Base-by-base conservation (phyloP, 352 stramenopile species). In the Blastocystis sp. region DNA sequence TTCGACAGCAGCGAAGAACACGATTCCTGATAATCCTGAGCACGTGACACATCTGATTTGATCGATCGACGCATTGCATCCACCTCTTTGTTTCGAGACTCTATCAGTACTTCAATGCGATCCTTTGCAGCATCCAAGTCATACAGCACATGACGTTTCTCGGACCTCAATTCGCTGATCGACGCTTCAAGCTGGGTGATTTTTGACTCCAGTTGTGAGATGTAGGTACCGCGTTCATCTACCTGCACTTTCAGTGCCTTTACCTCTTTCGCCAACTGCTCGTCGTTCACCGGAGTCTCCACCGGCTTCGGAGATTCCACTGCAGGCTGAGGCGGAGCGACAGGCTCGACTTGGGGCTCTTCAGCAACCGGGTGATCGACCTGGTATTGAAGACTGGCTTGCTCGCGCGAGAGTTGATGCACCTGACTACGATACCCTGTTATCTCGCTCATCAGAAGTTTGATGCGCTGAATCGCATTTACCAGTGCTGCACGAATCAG, bases 201-300 rank as follows among this genome's bases (percentile, higher is more conserved):
- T n/a, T 13, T n/a, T 1, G 50, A 59, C 50, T 59, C 50, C 50
- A 59, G 50, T 59, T 59, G 11, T n/a, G 20, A 13, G 50, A 59
- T 59, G 13, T n/a, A n/a, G 50, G 50, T 59, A 1, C 63, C 63
- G 30, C 63, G 63, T 1, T 30, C 43, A 37, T 66, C 43, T 24
- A 85, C 43, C 56, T 85, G 73, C 50, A 68, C 30, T 41, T 66
- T 20, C 50, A 85, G 73, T 55, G 55, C n/a, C 50, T 85, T 62
- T 8, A 85, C 26, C 56, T 85, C 47, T 37, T 73, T 73, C 63
- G 30, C 24, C 24, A 73, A 37, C 24, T 43, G 24, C 63, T 34
- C 63, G 0, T 8, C 39, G 63, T 39, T 37, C 26, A 20, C 63
- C 30, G n/a, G 26, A 26, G 30, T 37, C 63, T 73, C 63, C 59